Evolutionary conservation across 1,284 basidiomycete genomes (phyloP).

Genomic region (Ustilago lituana): DNA sequence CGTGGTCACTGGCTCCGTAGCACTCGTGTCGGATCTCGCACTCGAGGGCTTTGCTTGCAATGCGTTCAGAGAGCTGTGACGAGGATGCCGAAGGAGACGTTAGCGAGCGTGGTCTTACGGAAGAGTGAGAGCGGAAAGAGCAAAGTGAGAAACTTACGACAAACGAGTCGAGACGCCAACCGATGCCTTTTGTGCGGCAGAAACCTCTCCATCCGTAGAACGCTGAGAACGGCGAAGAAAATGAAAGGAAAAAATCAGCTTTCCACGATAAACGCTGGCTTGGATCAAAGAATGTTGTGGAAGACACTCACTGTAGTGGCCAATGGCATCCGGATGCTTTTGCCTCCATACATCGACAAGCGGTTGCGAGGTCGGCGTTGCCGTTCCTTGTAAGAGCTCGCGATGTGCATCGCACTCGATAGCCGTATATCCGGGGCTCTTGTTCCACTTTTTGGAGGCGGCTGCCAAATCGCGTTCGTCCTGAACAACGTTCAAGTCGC

Average conservation of each 20-base stretch:
- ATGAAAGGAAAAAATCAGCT: background rate
- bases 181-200: conserved; percentile 80
- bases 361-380: conserved; percentile 61
- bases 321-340: conserved; percentile 73
- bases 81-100: background rate
- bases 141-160: conserved; percentile 68
- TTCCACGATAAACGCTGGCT: background rate
- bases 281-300: background rate
- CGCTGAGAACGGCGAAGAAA: conserved; percentile 55
- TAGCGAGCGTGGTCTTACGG: background rate
- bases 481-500: conserved; percentile 84
- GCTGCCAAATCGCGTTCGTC: conserved; percentile 65
- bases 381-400: conserved; percentile 59
- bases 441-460: conserved; percentile 69
- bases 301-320: conserved; percentile 72
- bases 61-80: conserved; percentile 69
- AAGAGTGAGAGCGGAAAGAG: too few species aligned
- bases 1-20: conserved; percentile 83
- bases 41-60: conserved; percentile 74
- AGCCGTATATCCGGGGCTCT: conserved; percentile 68
- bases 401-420: conserved; percentile 72
- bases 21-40: conserved; percentile 84
- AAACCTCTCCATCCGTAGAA: conserved; percentile 87
- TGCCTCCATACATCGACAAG: conserved; percentile 85
- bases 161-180: conserved; percentile 85